phyloP scores from a whole-genome alignment of 345 rosid species.

The Noccaea bulbosa region DNA sequence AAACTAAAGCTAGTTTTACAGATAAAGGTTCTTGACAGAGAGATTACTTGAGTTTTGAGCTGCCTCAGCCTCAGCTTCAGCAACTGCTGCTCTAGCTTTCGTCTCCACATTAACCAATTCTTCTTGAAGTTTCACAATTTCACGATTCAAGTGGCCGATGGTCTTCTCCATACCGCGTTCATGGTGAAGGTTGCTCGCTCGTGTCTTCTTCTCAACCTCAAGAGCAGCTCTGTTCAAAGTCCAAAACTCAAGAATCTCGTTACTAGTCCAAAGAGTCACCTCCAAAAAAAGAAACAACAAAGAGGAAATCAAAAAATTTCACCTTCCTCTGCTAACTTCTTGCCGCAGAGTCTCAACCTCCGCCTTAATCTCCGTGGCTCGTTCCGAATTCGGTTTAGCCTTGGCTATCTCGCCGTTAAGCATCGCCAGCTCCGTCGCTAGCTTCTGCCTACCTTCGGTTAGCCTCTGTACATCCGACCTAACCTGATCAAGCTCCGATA shows the following conservation, averaged over 20 bases:
- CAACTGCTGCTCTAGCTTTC: constrained; percentile 47
- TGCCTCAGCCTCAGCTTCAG: constrained; percentile 25
- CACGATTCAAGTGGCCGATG: constrained; percentile 48
- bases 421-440: constrained; percentile 48
- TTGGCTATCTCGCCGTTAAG: constrained; percentile 53
- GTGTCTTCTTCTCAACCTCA: constrained; percentile 75
- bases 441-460: constrained; percentile 48
- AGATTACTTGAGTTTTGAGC: constrained; percentile 54
- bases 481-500: constrained; percentile 63
- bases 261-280: not conserved
- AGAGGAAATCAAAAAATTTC: constrained; percentile 3
- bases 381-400: constrained; percentile 54
- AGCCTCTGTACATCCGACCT: constrained; percentile 55
- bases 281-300: not conserved
- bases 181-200: constrained; percentile 66
- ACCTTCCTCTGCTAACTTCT: constrained; percentile 83
- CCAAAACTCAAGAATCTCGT: not conserved
- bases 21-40: not conserved
- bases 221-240: constrained; percentile 60
- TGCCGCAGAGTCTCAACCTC: constrained; percentile 58
- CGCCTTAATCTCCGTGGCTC: constrained; percentile 45
- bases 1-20: constrained; percentile 1
- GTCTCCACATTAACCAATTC: constrained; percentile 58
- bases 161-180: constrained; percentile 66
- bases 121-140: constrained; percentile 54